Base-by-base conservation (phyloP, 352 stramenopile genomes). In the Salisapilia sapeloensis region DNA sequence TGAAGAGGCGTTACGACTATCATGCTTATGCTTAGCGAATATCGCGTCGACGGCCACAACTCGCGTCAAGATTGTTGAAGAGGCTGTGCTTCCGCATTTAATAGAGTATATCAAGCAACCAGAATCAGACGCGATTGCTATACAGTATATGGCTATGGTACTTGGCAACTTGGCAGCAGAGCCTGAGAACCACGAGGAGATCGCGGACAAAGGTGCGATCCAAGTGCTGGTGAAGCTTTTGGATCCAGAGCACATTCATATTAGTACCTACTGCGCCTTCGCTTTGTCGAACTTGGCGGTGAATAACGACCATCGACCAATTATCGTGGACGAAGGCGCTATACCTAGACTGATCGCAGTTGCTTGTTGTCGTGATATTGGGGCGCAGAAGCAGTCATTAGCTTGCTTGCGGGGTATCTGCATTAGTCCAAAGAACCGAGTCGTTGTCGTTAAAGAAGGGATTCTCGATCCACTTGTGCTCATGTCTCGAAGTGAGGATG, bases 151-250 rank as follows among this genome's bases (percentile, higher is more conserved):
- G 18, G 92, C 93, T 2, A 96, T 98, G 86, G 72, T 72, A 10
- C 60, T 98, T 24, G 93, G 93, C 4, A 98, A 98, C 44, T 43
- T 98, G 30, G 82, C 93, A 2, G 87, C 87, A 7, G 87, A 98
- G 28, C 72, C 79, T 0, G 82, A 92, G 20, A 96, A 91, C 36
- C 92, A 97, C 48, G 86, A 97, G 44, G 80, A 94, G 18, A 92
- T 98, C 29, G 77, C 96, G 15, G 89, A 97, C 37, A 46, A 91
- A 3, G 64, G 72, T 24, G 70, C 69, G 4, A 92, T 97, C 22
- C 60, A 72, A 30, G 53, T 81, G n/a, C 56, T 97, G 4, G 78
- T 97, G 13, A 84, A 72, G 38, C 65, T 97, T 13, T 40, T 98
- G 2, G 84, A 95, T 32, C 74, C 85, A 2, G 84, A 87, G 34